Evolutionary conservation across 2,329 filamentous ascomycete genomes (phyloP), one percentile per base, ranked within the genome.

Genomic region (Stachybotrys elegans): DNA sequence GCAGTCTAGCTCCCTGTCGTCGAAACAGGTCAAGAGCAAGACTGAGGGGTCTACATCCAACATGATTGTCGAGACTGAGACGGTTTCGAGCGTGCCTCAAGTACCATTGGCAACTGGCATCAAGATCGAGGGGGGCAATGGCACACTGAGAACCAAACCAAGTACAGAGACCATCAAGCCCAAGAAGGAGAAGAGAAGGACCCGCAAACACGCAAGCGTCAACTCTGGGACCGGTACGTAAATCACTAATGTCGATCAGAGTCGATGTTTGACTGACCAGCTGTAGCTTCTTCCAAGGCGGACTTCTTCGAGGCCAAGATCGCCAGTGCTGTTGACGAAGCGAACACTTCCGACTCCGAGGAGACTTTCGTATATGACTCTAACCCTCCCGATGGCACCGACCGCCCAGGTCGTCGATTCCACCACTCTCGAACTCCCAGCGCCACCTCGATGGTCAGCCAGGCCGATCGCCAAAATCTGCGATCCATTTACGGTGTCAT

Each of bases 311-410:
- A 97, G 70, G 90, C 91, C 54, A 95, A 95, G 61, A 90, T 98
- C 53, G 92, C 92, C 41, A 96, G 84, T 62, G 92, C 92, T 8
- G 90, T 98, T 42, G 92, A 97, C 61, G 91, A 97, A 64, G 90
- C 89, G 36, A 88, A 96, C 63, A 95, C 92, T 12, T 96, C 92
- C 6, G 93, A 98, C 63, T 97, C 92, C 2, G 93, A 96, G 58
- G 93, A 97, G 66, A 97, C 93, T 0, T 98, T 97, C 65, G 93
- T 98, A 14, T 98, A 98, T 68, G 93, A 98, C 65, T 97, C 93
- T 21, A 98, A 98, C 58, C 93, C 92, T 9, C 87, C 88, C 42
- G 82, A 86, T 52, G 66, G 61, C 40, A 73, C 70, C 40, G 79
- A 83, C 43, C 73, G 81, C 32, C 51, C 58, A 27, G 78, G 78